phyloP scores from a whole-genome alignment of 805 yeast genomes.

The Candida odintsovae region DNA sequence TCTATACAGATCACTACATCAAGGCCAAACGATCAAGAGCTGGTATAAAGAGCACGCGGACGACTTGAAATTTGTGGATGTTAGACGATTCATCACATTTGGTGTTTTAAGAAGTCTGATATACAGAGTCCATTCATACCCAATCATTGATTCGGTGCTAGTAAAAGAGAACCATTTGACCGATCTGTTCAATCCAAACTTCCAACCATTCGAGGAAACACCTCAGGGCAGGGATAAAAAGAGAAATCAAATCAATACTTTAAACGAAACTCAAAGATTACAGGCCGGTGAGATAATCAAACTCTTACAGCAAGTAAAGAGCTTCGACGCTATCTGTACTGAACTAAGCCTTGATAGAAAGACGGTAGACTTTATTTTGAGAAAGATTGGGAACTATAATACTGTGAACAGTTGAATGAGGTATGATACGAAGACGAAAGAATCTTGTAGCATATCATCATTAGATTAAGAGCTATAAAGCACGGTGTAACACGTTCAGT shows the following conservation, averaged over 20 bases:
- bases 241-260: slow-evolving; percentile 4
- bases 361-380: slow-evolving; percentile 47
- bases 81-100: slow-evolving; percentile 79
- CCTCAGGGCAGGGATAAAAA: not conserved
- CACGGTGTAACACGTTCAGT: not conserved
- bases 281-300: slow-evolving; percentile 17
- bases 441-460: not conserved
- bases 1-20: slow-evolving; percentile 72
- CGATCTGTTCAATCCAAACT: slow-evolving; percentile 5
- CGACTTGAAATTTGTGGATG: slow-evolving; percentile 59
- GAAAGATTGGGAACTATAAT: slow-evolving; percentile 44
- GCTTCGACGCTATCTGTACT: slow-evolving; percentile 66
- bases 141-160: slow-evolving; percentile 29
- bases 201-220: not conserved
- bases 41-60: slow-evolving; percentile 74
- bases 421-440: not conserved
- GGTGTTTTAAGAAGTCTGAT: slow-evolving; percentile 80
- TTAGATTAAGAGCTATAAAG: not conserved
- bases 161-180: slow-evolving; percentile 12
- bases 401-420: slow-evolving; percentile 35
- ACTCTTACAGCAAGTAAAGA: slow-evolving; percentile 46
- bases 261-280: slow-evolving; percentile 13
- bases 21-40: slow-evolving; percentile 67
- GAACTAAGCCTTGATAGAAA: slow-evolving; percentile 50
- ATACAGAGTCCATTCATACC: slow-evolving; percentile 74